phyloP scores from a whole-genome alignment of 441 rosid species.

The Geranium incanum region DNA sequence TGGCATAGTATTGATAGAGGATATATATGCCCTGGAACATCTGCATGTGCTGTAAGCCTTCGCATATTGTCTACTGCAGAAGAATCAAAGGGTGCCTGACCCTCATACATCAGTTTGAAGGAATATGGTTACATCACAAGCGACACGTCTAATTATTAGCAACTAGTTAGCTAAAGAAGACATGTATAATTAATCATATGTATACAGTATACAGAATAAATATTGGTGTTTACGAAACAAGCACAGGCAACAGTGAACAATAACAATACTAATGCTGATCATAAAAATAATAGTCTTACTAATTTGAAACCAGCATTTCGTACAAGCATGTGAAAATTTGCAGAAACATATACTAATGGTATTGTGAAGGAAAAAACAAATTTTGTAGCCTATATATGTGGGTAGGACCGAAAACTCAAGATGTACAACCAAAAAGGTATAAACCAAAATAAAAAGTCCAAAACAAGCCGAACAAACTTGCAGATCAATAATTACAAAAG shows the following conservation, averaged over 20 bases:
- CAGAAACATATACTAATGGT: background rate
- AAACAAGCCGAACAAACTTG: background rate
- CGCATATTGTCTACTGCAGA: slow-evolving; percentile 92
- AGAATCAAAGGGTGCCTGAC: slow-evolving; percentile 87
- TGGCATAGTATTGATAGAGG: slow-evolving; percentile 78
- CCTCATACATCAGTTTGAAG: slow-evolving; percentile 29
- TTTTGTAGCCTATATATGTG: background rate
- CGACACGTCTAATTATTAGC: slow-evolving; percentile 5
- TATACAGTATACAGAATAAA: background rate
- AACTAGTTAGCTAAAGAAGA: background rate
- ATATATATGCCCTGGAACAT: slow-evolving; percentile 69
- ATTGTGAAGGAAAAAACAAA: background rate
- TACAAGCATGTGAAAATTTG: background rate
- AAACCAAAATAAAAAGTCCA: background rate
- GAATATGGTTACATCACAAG: slow-evolving; percentile 5
- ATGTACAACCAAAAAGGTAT: background rate
- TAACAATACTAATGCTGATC: too few relatives aligned
- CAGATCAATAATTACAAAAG: background rate
- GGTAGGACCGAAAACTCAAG: background rate
- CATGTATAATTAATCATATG: background rate
- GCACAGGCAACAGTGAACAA: background rate
- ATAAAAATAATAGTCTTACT: background rate
- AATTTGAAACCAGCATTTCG: background rate
- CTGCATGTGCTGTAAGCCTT: slow-evolving; percentile 80
- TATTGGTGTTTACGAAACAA: background rate